Conservation (phyloP, 306 rosid genomes). For the Begonia loranthoides region DNA sequence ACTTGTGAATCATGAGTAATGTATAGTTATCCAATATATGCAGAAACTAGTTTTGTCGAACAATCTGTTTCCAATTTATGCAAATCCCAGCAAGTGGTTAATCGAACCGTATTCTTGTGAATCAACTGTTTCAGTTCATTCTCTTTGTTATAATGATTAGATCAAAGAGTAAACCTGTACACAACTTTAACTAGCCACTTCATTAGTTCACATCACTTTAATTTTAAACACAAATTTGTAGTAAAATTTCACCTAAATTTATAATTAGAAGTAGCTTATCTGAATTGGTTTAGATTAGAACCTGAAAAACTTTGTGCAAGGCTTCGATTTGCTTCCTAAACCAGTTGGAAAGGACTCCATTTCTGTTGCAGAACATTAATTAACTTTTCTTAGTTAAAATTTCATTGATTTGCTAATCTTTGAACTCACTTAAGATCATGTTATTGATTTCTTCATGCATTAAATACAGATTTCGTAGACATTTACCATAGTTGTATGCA, state of each 20-base stretch:
- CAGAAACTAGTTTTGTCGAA: conserved; percentile 24
- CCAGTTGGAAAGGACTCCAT: conserved; percentile 69
- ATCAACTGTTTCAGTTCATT: conserved; percentile 47
- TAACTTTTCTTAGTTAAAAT: conserved; percentile 57
- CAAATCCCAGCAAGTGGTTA: conserved; percentile 31
- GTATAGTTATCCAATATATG: conserved; percentile 19
- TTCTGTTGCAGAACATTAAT: conserved; percentile 96
- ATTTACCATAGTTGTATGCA: not conserved
- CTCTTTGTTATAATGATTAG: conserved; percentile 60
- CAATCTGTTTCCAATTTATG: conserved; percentile 31
- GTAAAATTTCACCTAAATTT: conserved; percentile 16
- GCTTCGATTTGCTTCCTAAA: conserved; percentile 98
- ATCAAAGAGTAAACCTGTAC: conserved; percentile 63
- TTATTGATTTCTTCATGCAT: conserved; percentile 6
- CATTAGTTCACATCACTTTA: conserved; percentile 53
- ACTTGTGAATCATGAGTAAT: conserved; percentile 16
- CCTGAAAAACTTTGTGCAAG: conserved; percentile 99
- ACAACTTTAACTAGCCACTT: conserved; percentile 55
- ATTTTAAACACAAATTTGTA: conserved; percentile 22
- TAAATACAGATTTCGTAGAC: no score
- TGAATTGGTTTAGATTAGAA: conserved; percentile 79
- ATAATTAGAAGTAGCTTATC: conserved; percentile 24
- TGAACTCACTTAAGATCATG: conserved; percentile 20
- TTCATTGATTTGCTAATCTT: conserved; percentile 31
- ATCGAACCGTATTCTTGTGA: conserved; percentile 32